Evolutionary conservation across 768 basidiomycete genomes (phyloP).

Genomic region (Hypsizygus marmoreus): DNA sequence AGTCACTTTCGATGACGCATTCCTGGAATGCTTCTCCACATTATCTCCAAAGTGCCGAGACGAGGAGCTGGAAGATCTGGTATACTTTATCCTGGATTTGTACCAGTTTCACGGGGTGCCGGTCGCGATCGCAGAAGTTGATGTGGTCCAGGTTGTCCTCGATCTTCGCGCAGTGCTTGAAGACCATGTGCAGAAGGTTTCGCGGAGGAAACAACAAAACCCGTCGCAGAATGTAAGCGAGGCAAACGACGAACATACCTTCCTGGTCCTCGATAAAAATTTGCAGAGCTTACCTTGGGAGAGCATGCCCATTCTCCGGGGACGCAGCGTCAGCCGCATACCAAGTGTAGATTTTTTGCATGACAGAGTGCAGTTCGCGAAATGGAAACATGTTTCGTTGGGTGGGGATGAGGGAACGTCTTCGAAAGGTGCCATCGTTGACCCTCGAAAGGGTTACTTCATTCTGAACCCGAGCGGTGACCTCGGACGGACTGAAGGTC

Average conservation of each 20-base stretch:
- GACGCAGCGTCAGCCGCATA: conserved; percentile 87
- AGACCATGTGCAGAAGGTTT: conserved; percentile 55
- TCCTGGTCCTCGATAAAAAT: conserved; percentile 89
- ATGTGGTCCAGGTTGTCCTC: conserved; percentile 85
- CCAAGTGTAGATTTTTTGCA: conserved; percentile 87
- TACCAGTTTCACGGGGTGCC: conserved; percentile 93
- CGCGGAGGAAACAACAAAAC: conserved; percentile 25
- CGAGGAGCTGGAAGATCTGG: conserved; percentile 93
- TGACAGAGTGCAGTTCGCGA: conserved; percentile 73
- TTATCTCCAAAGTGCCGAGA: conserved; percentile 81
- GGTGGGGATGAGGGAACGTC: conserved; percentile 19
- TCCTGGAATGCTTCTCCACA: conserved; percentile 86
- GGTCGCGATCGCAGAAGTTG: conserved; percentile 88
- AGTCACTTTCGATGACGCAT: conserved; percentile 65
- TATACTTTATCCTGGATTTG: conserved; percentile 91
- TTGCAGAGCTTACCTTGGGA: conserved; percentile 95
- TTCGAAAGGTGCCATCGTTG: conserved; percentile 52
- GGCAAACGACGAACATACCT: conserved; percentile 67
- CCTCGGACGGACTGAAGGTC: conserved; percentile 76
- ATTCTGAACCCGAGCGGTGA: conserved; percentile 94
- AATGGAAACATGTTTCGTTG: conserved; percentile 35
- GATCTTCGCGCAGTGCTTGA: conserved; percentile 80
- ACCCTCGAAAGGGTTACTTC: conserved; percentile 74
- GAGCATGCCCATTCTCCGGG: conserved; percentile 83
- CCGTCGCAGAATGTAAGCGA: conserved; percentile 17